phyloP scores from a whole-genome alignment of 371 early-diverging fungal species.

The Coemansia linderi region DNA sequence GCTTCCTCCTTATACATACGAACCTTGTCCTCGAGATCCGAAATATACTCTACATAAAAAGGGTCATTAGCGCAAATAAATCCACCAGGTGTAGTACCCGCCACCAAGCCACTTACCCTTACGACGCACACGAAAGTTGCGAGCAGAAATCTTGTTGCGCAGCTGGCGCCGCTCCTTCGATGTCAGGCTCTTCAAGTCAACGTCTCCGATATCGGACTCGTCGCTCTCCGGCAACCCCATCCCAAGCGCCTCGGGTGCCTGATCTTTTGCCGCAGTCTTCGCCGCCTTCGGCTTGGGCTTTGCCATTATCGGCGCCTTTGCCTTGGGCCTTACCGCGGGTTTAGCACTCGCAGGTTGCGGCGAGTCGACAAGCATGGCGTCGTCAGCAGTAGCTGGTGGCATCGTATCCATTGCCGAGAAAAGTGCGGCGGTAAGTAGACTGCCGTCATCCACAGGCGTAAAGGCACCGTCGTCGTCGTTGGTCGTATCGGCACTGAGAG shows the following conservation, averaged over 20 bases:
- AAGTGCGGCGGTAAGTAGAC: slow-evolving; percentile 24
- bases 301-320: not conserved
- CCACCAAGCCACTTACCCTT: slow-evolving; percentile 64
- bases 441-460: not conserved
- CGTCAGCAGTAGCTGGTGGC: not conserved
- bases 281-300: not conserved
- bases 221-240: not conserved
- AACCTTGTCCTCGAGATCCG: slow-evolving; percentile 77
- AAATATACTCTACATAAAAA: slow-evolving; percentile 65
- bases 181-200: slow-evolving; percentile 62
- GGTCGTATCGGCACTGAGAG: not conserved
- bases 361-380: slow-evolving; percentile 30
- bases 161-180: slow-evolving; percentile 84
- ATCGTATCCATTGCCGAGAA: slow-evolving; percentile 20
- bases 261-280: not conserved
- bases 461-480: not conserved
- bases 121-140: slow-evolving; percentile 83
- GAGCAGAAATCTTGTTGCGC: slow-evolving; percentile 86
- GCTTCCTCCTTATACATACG: slow-evolving; percentile 66
- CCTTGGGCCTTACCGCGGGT: not conserved
- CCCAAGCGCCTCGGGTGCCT: not conserved
- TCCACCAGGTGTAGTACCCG: not conserved
- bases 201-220: slow-evolving; percentile 16
- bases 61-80: not conserved
- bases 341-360: not conserved